Evolutionary conservation across 371 early-diverging fungal species (phyloP), one percentile per base, ranked within the genome.

Genomic region (Lichtheimia ornata): DNA sequence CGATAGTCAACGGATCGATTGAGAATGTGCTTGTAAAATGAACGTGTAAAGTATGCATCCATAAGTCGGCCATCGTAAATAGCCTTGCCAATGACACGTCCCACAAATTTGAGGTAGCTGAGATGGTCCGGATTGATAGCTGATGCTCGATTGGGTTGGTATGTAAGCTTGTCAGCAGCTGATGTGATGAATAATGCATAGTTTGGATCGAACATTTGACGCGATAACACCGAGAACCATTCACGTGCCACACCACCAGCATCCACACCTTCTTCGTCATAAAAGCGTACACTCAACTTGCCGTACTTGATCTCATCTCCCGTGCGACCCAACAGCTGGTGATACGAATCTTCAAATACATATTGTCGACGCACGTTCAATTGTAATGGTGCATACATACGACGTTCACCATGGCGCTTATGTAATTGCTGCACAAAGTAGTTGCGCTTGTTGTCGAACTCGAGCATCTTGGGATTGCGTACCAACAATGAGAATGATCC

Each of bases 131-230:
- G 92, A 72, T 99, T 99, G 53, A 94, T 89, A 74, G 90, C 86
- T 25, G 97, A 97, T 14, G 92, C 86, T 40, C 94, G 92, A 74
- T 97, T 99, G 41, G 99, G 99, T 75, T 97, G 98, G 73, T 98
- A 97, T 0, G 98, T 97, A 15, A 97, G 84, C 57, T 93, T 92
- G 66, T 98, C 98, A 1, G 91, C 94, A 1, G 98, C 97, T 5
- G 98, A 94, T 4, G 95, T 93, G 67, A 88, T 91, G 84, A 99
- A 99, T 51, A 99, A 82, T 5, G 98, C 99, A 70, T 98, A 97
- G 76, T 98, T 92, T 11, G 99, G 99, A 74, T 99, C 96, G 79
- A 99, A 96, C 95, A 98, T 98, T 71, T 97, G 96, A 53, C 96
- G 84, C 7, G 98, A 91, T 5, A 99, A 84, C 9, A 93, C 97